Evolutionary conservation across 805 yeast genomes (phyloP), one percentile per base, ranked within the genome.

Genomic region (Starmerella sirachaensis): DNA sequence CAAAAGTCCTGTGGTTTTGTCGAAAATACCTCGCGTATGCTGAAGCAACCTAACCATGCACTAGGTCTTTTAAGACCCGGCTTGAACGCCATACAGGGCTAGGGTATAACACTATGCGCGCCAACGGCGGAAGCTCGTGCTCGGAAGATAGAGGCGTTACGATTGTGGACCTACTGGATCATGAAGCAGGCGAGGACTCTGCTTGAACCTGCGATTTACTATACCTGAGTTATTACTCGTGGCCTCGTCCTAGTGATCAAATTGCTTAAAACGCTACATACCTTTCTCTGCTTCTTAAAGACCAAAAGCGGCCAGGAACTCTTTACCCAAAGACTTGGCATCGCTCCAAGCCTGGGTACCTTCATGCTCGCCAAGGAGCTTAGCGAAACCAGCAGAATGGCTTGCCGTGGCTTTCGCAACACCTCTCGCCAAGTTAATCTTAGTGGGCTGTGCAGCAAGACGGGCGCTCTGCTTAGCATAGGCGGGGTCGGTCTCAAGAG

Each of bases 401-500:
- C 27, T 27, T 12, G 16, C 27, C 10, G 25, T 29, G 1, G 37
- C 38, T 11, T 17, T 6, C 10, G 33, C 34, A 12, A 32, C 21
- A 3, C 37, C 41, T 27, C 29, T 32, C 30, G 35, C 30, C 43
- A 41, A 36, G 39, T 37, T 28, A 21, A 40, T 26, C 5, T 35
- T 36, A 5, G 45, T 41, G n/a, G 45, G 42, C 30, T 36, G 42
- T n/a, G 40, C 27, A 6, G 27, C 37, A 3, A 44, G 42, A 4
- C 16, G 8, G 18, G 23, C 18, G 27, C 45, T 29, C 26, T 44
- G 40, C 19, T 18, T 14, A n/a, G 26, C 32, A 18, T 37, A 41
- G 29, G 45, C 45, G 5, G 48, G 43, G 37, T 41, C 39, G 4
- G 45, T 44, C 29, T 29, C 29, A 20, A 44, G 33, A 13, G 41